These are phyloP conservation scores for Waltiozyma sp. DNA, from an alignment of 1,139 yeast species.

Conservation along the genomic window DNA sequence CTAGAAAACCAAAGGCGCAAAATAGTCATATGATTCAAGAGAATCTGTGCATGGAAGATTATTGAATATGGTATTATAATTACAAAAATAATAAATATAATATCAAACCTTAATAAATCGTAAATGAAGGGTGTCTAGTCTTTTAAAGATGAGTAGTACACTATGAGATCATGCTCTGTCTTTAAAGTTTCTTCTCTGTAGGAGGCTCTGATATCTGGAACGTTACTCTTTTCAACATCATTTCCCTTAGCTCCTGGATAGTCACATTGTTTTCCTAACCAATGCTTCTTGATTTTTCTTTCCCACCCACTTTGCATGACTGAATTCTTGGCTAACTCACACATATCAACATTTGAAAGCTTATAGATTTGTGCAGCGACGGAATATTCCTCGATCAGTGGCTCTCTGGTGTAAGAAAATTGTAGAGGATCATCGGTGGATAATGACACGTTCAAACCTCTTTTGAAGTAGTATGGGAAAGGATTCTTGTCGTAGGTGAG, in stretches of 20 bases:
- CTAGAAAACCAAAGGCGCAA: too few species aligned
- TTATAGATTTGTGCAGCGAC: slow-evolving; percentile 97
- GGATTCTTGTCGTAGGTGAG: slow-evolving; percentile 93
- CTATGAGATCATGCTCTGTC: slow-evolving; percentile 66
- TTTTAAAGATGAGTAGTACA: slow-evolving; percentile 35
- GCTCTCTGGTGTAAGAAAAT: slow-evolving; percentile 92
- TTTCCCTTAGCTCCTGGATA: slow-evolving; percentile 64
- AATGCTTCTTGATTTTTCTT: slow-evolving; percentile 68
- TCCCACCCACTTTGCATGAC: slow-evolving; percentile 93
- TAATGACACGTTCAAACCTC: slow-evolving; percentile 86
- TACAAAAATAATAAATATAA: too few species aligned
- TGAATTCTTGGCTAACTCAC: slow-evolving; percentile 77
- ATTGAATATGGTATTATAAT: too few species aligned
- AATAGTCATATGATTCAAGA: too few species aligned
- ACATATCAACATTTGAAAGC: slow-evolving; percentile 89
- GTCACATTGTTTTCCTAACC: slow-evolving; percentile 74
- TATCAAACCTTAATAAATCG: too few species aligned
- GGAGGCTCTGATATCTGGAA: slow-evolving; percentile 76
- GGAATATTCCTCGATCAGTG: slow-evolving; percentile 94
- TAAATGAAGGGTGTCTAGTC: too few species aligned
- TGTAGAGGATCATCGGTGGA: slow-evolving; percentile 93
- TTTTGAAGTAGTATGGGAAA: slow-evolving; percentile 76
- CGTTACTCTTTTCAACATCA: slow-evolving; percentile 87
- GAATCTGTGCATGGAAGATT: too few species aligned
- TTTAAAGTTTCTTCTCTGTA: slow-evolving; percentile 73